Evolutionary conservation across 768 basidiomycete genomes (phyloP), one percentile per base, ranked within the genome.

Genomic region (Trametes punicea): DNA sequence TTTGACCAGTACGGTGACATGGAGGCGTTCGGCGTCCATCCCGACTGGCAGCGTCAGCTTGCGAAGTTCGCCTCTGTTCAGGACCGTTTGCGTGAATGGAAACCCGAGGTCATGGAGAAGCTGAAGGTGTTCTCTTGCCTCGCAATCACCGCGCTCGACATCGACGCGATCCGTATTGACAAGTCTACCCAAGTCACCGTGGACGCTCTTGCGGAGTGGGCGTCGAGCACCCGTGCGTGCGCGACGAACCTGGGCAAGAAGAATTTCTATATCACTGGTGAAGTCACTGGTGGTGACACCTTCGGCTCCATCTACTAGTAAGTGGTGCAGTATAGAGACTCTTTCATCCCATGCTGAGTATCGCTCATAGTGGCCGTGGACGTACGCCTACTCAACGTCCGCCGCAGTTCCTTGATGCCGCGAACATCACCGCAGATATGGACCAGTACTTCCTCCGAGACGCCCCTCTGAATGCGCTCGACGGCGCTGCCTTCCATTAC

Each of bases 1-100:
- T 95, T 96, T 63, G 94, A 97, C 71, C 93, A 96, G 58, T 97
- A 89, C 63, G 94, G 94, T 60, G 94, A 97, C 73, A 92, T 93
- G 83, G 94, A 97, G 70, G 94, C 94, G 60, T 96, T 96, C 68
- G 94, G 94, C 86, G 93, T 97, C 27, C 90, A 92, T 72, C 90
- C 89, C 41, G 88, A 92, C 73, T 93, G 85, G 89, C 83, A 96
- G 67, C 93, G 94, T 79, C 90, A 97, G 70, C 75, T 97, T 20
- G 83, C 92, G 62, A 97, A 97, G 68, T 96, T 96, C 70, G 93
- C 94, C 33, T 95, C 93, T 54, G 94, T 96, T 3, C 94, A 97
- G 67, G 94, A 97, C 70, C 90, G 94, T 80, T 83, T 96, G 33
- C 82, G 93, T 41, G 94, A 97, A 75, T 97, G 94, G 94, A 81